Evolutionary conservation across 768 basidiomycete species (phyloP).

Genomic region (Paxillus ammoniavirescens): DNA sequence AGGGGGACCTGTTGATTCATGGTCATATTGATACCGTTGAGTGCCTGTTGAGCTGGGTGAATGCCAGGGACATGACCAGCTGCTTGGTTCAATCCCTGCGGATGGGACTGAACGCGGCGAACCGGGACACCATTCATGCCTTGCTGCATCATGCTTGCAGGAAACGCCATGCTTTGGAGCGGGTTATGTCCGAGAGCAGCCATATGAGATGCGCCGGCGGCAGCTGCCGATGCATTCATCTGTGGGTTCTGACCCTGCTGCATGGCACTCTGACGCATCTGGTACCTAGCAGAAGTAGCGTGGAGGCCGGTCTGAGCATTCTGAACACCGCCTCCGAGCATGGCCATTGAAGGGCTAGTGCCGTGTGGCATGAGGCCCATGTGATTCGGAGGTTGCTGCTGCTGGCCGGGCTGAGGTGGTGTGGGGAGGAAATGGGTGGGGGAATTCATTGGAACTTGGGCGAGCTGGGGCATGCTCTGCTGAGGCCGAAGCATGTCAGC

Average conservation of each 20-base stretch:
- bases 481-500: conserved; percentile 45
- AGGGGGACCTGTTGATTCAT: conserved; percentile 47
- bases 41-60: conserved; percentile 34
- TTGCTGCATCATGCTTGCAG: conserved; percentile 41
- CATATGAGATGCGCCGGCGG: conserved; percentile 29
- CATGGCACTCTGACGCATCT: conserved; percentile 36
- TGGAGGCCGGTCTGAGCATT: conserved; percentile 23
- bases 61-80: conserved; percentile 35
- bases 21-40: conserved; percentile 40
- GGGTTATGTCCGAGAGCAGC: conserved; percentile 33
- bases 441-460: conserved; percentile 35
- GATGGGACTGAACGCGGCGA: conserved; percentile 61
- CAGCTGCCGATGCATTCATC: conserved; percentile 29
- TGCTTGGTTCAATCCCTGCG: conserved; percentile 42
- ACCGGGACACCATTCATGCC: conserved; percentile 34
- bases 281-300: conserved; percentile 22
- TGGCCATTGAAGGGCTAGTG: conserved; percentile 37
- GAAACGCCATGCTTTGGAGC: conserved; percentile 43
- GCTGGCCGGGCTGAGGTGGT: conserved; percentile 36
- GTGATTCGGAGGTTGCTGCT: conserved; percentile 32
- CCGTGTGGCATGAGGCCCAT: conserved; percentile 37
- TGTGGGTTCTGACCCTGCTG: conserved; percentile 39
- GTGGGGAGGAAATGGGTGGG: conserved; percentile 35
- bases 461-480: conserved; percentile 40
- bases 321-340: conserved; percentile 35